Evolutionary conservation across 441 rosid genomes (phyloP), one percentile per base, ranked within the genome.

Genomic region (Gossypium schwendimanii): DNA sequence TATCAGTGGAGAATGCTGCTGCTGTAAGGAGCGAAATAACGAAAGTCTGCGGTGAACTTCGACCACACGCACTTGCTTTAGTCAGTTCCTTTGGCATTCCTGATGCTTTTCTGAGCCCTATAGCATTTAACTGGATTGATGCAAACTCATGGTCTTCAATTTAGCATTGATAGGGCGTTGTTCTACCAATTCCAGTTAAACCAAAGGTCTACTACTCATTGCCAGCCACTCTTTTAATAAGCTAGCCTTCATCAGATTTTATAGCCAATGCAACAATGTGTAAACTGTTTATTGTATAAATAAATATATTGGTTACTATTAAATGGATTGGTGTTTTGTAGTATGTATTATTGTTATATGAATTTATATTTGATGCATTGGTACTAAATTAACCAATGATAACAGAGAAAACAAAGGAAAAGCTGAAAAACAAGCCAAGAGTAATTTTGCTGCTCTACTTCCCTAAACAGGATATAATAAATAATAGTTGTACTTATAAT

Each of bases 51-150:
- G 65, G 83, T 2, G 94, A 92, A 80, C 59, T 94, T 72, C 82
- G 94, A 70, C 97, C 94, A 0, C 96, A 92, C 53, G 87, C 97
- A 0, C 94, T 94, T 23, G 86, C 89, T 1, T 80, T 94, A 74
- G 97, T 92, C 36, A 73, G 80, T 70, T 90, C 97, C 33, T 89
- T 88, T 7, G 96, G 97, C 70, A 81, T 94, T 71, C 98, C 98
- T 31, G 89, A 85, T 39, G 81, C 94, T 3, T 87, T 90, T 74
- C 80, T 94, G 85, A 79, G 87, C 81, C 98, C 98, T 4, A 81
- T 94, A 76, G 97, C 98, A 31, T 92, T 81, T 63, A 73, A 94
- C 79, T 94, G 98, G 97, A 86, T 94, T n/a, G 96, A 88, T 15
- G 88, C 97, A 36, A 89, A 94, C 71, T 83, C 97, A 17, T 87